Base-by-base conservation (phyloP, 2,329 filamentous ascomycete species). In the Apiospora koreana region DNA sequence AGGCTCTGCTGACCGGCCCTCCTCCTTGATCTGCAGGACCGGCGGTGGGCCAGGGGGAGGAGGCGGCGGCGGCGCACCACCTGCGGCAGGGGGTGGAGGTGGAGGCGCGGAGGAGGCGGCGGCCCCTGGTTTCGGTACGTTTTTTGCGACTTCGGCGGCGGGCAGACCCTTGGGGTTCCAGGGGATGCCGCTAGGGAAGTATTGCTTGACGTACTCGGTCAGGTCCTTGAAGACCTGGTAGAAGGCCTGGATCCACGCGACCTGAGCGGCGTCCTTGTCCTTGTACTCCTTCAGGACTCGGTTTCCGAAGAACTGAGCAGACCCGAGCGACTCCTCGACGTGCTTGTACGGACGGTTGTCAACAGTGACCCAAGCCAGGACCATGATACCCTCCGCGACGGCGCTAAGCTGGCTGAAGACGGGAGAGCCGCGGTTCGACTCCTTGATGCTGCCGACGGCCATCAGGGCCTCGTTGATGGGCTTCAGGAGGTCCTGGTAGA, bases 261-360 rank as follows among this genome's bases (percentile, higher is more conserved):
- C 88, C 76, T 98, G 93, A 76, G 90, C 89, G 69, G 89, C 87
- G 77, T 95, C 93, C 83, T 87, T 89, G 68, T 89, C 95, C 83
- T 97, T 98, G 81, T 93, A 91, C 76, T 97, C 93, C 83, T 94
- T 97, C 75, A 98, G 84, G 46, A 99, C 93, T 76, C 95, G 91
- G 84, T 99, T 98, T 43, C 96, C 96, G 77, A 94, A 98, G 84
- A 97, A 97, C 80, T 98, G 92, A 50, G 95, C 94, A 67, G 94
- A 92, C 41, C 92, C 91, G 25, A 97, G 86, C 71, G 92, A 92
- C 75, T 97, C 95, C 65, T 91, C 91, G 65, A 98, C 92, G 77
- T 95, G 93, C 78, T 96, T 95, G 73, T 89, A 91, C 2, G 96
- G 96, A 79, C 94, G 94, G 73, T 85, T 87, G 68, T 97, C 93